Evolutionary conservation across 2,329 filamentous ascomycete genomes (phyloP).

Genomic region (Trichothecium roseum): DNA sequence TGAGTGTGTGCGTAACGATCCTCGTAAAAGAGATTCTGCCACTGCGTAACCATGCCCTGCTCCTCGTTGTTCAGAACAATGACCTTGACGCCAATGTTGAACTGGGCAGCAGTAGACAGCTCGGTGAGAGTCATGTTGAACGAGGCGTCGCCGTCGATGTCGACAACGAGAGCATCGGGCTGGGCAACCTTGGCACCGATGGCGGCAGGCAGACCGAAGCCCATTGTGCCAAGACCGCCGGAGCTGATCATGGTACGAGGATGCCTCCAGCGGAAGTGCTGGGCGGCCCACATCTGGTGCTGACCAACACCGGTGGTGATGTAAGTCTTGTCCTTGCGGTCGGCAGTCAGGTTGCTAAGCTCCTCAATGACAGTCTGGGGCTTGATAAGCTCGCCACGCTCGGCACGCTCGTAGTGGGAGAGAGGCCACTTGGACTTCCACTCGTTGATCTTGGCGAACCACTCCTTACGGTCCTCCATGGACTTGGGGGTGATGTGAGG

Average conservation of each 20-base stretch:
- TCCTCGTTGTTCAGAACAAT: slow-evolving; percentile 95
- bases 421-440: slow-evolving; percentile 94
- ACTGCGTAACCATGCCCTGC: slow-evolving; percentile 97
- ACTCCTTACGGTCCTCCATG: slow-evolving; percentile 61
- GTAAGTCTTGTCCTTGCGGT: slow-evolving; percentile 74
- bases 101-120: slow-evolving; percentile 84
- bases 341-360: slow-evolving; percentile 71
- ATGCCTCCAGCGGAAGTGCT: slow-evolving; percentile 90
- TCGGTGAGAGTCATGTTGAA: slow-evolving; percentile 99
- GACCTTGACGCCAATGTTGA: slow-evolving; percentile 93
- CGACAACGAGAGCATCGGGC: slow-evolving; percentile 74
- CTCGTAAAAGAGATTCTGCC: slow-evolving; percentile 96
- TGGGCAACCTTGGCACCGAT: slow-evolving; percentile 86
- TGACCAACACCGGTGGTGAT: slow-evolving; percentile 94
- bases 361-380: slow-evolving; percentile 88
- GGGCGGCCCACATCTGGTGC: slow-evolving; percentile 95
- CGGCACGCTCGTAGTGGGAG: slow-evolving; percentile 67
- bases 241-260: slow-evolving; percentile 94
- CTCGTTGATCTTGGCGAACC: slow-evolving; percentile 79
- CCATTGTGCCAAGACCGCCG: slow-evolving; percentile 69
- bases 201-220: slow-evolving; percentile 84
- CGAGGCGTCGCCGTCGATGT: slow-evolving; percentile 97
- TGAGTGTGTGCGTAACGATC: slow-evolving; percentile 89
- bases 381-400: slow-evolving; percentile 73
- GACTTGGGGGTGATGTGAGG: slow-evolving; percentile 56